phyloP scores from a whole-genome alignment of 768 basidiomycete species.

The Sarcomyxa edulis region DNA sequence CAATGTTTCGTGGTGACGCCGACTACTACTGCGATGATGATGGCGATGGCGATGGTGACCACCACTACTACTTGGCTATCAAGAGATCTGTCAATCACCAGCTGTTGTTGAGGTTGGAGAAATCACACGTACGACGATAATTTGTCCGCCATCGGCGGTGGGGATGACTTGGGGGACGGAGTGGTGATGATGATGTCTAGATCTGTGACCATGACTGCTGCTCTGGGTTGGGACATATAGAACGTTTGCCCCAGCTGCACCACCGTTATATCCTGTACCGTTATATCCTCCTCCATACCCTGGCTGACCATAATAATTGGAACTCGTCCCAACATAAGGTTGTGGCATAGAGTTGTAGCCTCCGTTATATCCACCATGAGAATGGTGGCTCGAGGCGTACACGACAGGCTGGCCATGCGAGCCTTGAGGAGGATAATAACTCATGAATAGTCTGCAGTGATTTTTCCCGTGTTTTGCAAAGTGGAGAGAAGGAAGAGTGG shows the following conservation, averaged over 20 bases:
- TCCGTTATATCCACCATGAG: conserved; percentile 15
- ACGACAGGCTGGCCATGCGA: conserved; percentile 23
- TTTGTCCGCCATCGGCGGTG: too few species aligned
- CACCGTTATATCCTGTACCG: too few species aligned
- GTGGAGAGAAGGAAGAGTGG: too few species aligned
- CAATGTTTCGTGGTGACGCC: too few species aligned
- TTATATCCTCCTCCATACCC: too few species aligned
- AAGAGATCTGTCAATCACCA: background rate
- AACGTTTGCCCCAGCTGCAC: too few species aligned
- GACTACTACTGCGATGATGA: too few species aligned
- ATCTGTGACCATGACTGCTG: conserved; percentile 5
- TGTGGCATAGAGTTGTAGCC: conserved; percentile 11
- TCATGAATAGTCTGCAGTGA: conserved; percentile 34
- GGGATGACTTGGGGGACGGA: conserved; percentile 3
- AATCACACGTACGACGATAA: too few species aligned
- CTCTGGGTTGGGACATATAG: too few species aligned
- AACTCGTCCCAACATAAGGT: conserved; percentile 5
- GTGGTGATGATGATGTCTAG: conserved; percentile 6
- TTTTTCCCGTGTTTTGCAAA: too few species aligned
- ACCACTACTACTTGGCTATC: conserved; percentile 9
- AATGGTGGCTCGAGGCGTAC: conserved; percentile 22
- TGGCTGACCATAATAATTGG: too few species aligned
- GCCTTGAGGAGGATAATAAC: conserved; percentile 24
- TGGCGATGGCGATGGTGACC: conserved; percentile 17
- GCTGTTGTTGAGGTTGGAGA: too few species aligned